phyloP scores from a whole-genome alignment of 2,329 filamentous ascomycete species.

The Thermomyces lanuginosus region DNA sequence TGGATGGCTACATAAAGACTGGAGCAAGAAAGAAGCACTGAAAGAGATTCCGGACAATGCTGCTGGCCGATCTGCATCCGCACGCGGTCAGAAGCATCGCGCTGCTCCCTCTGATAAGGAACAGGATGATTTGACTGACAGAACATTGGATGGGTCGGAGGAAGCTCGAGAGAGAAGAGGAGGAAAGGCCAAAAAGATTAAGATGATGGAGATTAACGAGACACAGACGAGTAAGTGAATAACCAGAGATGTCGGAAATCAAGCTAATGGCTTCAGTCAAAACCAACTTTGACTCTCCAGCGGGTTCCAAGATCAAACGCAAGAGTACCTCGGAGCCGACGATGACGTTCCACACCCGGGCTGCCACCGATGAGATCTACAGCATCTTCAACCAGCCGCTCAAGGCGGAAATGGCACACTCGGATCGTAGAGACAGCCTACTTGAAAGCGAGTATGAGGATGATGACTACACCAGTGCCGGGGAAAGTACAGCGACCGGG shows the following conservation, averaged over 20 bases:
- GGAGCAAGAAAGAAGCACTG: constrained; percentile 38
- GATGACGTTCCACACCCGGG: constrained; percentile 91
- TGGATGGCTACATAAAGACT: constrained; percentile 46
- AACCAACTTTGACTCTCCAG: constrained; percentile 80
- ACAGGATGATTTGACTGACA: too few species aligned
- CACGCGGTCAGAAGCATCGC: constrained; percentile 9
- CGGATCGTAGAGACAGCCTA: constrained; percentile 41
- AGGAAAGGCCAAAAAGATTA: constrained; percentile 50
- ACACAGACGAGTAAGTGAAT: constrained; percentile 66
- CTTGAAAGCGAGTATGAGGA: constrained; percentile 50
- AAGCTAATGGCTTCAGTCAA: constrained; percentile 46
- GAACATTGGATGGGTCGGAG: too few species aligned
- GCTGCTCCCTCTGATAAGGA: too few species aligned
- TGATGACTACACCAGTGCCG: constrained; percentile 67
- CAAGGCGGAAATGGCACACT: constrained; percentile 32
- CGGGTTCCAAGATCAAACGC: constrained; percentile 65
- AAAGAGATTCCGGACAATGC: constrained; percentile 33
- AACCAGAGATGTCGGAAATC: constrained; percentile 15
- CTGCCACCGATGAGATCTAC: constrained; percentile 94
- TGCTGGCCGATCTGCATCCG: constrained; percentile 9
- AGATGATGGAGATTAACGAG: constrained; percentile 64
- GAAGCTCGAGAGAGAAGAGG: constrained; percentile 14
- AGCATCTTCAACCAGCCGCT: constrained; percentile 88
- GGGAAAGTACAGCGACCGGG: constrained; percentile 68
- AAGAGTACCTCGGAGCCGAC: constrained; percentile 71